Evolutionary conservation across 257 asterid species (phyloP).

Genomic region (Gentiana macrophylla): DNA sequence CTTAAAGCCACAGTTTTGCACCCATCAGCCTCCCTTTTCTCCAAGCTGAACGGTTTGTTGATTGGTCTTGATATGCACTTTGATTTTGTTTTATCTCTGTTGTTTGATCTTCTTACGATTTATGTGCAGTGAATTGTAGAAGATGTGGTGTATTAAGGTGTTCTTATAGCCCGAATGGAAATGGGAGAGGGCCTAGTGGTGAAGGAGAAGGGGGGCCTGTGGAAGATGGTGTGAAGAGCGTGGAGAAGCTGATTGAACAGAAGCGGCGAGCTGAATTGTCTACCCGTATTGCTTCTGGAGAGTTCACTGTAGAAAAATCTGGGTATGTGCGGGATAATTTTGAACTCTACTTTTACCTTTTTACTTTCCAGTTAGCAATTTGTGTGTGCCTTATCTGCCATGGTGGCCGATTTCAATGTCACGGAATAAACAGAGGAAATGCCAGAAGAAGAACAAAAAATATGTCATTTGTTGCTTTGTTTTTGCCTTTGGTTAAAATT

Average conservation of each 20-base stretch:
- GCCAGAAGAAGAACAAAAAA: neutral
- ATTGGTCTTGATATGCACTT: neutral
- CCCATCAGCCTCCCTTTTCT: slow-evolving; percentile 1
- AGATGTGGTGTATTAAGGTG: slow-evolving; percentile 31
- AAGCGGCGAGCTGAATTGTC: slow-evolving; percentile 75
- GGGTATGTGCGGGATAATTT: slow-evolving; percentile 25
- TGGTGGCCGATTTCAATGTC: no score
- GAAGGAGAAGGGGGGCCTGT: slow-evolving; percentile 10
- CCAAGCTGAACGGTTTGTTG: slow-evolving; percentile 10
- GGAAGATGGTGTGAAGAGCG: slow-evolving; percentile 41
- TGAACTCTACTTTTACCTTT: neutral
- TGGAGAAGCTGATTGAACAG: slow-evolving; percentile 49
- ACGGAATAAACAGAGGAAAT: neutral
- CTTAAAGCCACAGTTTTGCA: slow-evolving; percentile 13
- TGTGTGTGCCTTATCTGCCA: no score
- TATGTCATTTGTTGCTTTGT: neutral
- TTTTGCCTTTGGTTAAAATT: neutral
- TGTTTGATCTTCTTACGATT: slow-evolving; percentile 1
- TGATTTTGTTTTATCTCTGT: neutral
- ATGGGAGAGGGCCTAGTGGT: slow-evolving; percentile 28
- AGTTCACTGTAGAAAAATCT: slow-evolving; percentile 58
- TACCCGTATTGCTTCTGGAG: slow-evolving; percentile 82
- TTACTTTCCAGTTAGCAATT: neutral
- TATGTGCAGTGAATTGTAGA: slow-evolving; percentile 31
- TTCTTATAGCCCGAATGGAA: slow-evolving; percentile 38